A percentile compares a stretch with the other conserved stretches of the same genome.
Evolutionary conservation across 208 protist species (phyloP).

Genomic region (Wallacemonas sp.): DNA sequence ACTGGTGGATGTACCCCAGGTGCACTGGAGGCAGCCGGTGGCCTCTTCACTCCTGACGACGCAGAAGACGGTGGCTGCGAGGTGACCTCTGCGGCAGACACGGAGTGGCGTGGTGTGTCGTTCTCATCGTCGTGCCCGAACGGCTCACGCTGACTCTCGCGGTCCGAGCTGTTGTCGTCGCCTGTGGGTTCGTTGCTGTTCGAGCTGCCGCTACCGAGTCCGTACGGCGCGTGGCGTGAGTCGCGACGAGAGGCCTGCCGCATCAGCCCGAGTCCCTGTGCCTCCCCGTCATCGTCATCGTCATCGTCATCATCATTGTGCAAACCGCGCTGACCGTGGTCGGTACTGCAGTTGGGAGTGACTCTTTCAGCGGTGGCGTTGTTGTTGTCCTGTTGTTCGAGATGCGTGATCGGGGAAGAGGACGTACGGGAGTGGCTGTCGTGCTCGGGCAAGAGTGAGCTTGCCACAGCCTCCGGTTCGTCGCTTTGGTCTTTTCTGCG

Average conservation of each 20-base stretch:
- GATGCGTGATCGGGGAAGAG: no score
- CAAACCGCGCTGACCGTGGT: neutral
- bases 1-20: no score
- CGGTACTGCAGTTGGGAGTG: neutral
- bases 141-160: neutral
- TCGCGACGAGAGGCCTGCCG: neutral
- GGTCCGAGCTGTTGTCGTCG: neutral
- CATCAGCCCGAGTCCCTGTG: neutral
- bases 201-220: neutral
- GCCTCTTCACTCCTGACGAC: no score
- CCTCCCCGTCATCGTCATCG: neutral
- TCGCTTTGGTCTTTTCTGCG: no score
- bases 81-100: no score
- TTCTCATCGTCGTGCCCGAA: neutral
- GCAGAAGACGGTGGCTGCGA: no score
- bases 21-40: no score
- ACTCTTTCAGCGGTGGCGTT: no score
- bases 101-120: neutral
- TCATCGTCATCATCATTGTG: neutral
- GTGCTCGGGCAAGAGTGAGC: no score
- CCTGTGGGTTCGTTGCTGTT: neutral
- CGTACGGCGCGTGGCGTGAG: constrained; percentile 5
- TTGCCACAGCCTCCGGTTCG: no score
- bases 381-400: no score
- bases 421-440: no score